Percentiles rank a stretch among this genome's conserved stretches.
Conservation (phyloP, 2,329 filamentous ascomycete genomes). For the Diaporthe helianthi region DNA sequence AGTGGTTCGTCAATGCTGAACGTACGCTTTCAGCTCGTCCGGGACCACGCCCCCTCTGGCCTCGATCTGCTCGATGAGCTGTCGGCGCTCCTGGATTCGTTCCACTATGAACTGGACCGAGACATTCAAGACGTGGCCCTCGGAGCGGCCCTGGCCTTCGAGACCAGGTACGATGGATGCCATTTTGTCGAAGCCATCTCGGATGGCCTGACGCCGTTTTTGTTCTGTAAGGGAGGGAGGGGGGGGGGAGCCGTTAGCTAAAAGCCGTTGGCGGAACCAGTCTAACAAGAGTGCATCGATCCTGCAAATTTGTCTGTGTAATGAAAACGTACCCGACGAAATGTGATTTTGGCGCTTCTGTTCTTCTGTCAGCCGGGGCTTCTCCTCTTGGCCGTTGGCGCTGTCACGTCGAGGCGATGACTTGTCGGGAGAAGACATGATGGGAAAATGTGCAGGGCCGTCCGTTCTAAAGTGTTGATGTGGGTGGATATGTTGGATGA, state of each 20-base stretch:
- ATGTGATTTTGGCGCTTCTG: slow-evolving; percentile 51
- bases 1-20: not conserved
- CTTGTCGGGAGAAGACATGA: slow-evolving; percentile 27
- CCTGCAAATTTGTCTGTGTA: no score
- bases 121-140: slow-evolving; percentile 80
- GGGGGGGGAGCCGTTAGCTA: not conserved
- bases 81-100: slow-evolving; percentile 64
- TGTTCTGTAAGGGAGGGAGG: no score
- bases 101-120: slow-evolving; percentile 71
- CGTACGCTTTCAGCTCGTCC: slow-evolving; percentile 39
- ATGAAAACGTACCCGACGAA: slow-evolving; percentile 41
- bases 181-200: slow-evolving; percentile 82
- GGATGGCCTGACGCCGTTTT: slow-evolving; percentile 64
- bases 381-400: slow-evolving; percentile 38
- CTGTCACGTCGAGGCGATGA: slow-evolving; percentile 15
- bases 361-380: slow-evolving; percentile 46
- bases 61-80: slow-evolving; percentile 65
- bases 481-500: not conserved
- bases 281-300: not conserved
- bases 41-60: slow-evolving; percentile 63
- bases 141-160: slow-evolving; percentile 82
- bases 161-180: slow-evolving; percentile 82
- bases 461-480: not conserved
- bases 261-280: not conserved
- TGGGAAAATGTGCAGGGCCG: not conserved